Evolutionary conservation across 2,329 filamentous ascomycete genomes (phyloP).

Genomic region (Epichloe festucae): DNA sequence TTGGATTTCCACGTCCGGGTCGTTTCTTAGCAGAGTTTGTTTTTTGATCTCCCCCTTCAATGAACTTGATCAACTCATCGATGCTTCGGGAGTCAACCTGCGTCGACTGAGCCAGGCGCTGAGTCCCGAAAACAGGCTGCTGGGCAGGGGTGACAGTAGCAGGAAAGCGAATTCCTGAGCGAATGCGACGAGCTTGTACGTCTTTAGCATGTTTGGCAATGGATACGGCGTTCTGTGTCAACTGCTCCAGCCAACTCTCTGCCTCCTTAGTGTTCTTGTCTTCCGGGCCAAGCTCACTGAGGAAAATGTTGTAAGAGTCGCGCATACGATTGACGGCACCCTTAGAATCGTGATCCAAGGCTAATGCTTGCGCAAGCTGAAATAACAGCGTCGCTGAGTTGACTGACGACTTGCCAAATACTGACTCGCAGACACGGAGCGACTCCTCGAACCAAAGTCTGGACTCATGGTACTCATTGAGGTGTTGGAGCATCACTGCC

Average conservation of each 20-base stretch:
- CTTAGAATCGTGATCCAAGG: slow-evolving; percentile 91
- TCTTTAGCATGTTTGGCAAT: slow-evolving; percentile 92
- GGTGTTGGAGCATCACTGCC: slow-evolving; percentile 92
- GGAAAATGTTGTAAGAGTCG: slow-evolving; percentile 93
- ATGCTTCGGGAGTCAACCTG: slow-evolving; percentile 68
- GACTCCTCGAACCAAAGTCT: slow-evolving; percentile 95
- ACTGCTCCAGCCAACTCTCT: slow-evolving; percentile 88
- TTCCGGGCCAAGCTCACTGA: slow-evolving; percentile 68
- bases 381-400: slow-evolving; percentile 92
- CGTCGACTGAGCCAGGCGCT: slow-evolving; percentile 16
- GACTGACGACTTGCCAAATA: slow-evolving; percentile 81
- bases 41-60: slow-evolving; percentile 62
- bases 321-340: slow-evolving; percentile 86
- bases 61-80: slow-evolving; percentile 87
- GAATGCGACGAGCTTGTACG: slow-evolving; percentile 59
- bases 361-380: slow-evolving; percentile 90
- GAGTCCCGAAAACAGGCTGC: slow-evolving; percentile 18
- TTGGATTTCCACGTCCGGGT: slow-evolving; percentile 40
- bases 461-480: slow-evolving; percentile 91
- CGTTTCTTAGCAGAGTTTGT: slow-evolving; percentile 43
- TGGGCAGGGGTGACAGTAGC: slow-evolving; percentile 15
- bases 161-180: slow-evolving; percentile 56
- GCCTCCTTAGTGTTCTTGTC: slow-evolving; percentile 98
- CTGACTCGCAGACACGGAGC: slow-evolving; percentile 72
- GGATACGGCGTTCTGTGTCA: slow-evolving; percentile 88